Conservation (phyloP, 2,329 filamentous ascomycete genomes). For the Alternaria alternata region DNA sequence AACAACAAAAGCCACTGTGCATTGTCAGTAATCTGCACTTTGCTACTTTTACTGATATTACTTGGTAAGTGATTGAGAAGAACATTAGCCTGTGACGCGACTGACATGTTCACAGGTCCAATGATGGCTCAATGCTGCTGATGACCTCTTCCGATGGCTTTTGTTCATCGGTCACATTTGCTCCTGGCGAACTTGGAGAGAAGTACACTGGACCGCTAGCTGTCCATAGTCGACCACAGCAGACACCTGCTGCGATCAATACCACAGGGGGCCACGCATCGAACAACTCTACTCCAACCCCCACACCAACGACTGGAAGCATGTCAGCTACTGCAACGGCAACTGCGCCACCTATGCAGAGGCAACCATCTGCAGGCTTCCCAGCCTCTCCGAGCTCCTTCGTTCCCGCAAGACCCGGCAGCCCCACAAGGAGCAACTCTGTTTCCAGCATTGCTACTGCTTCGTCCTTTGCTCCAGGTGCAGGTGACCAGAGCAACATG, state of each 20-base stretch:
- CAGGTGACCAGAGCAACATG: constrained; percentile 54
- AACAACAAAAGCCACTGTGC: constrained; percentile 92
- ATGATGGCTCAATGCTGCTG: constrained; percentile 78
- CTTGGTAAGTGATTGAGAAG: constrained; percentile 69
- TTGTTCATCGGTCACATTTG: constrained; percentile 89
- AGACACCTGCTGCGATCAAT: constrained; percentile 53
- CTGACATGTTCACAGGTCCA: constrained; percentile 65
- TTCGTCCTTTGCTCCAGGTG: constrained; percentile 55
- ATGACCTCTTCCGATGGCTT: constrained; percentile 99
- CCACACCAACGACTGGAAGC: constrained; percentile 72
- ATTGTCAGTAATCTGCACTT: constrained; percentile 97
- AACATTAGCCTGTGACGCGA: neutral
- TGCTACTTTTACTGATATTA: constrained; percentile 94
- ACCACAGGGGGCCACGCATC: constrained; percentile 56
- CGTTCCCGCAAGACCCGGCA: constrained; percentile 68
- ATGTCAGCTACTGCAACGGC: constrained; percentile 61
- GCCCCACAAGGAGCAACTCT: constrained; percentile 85
- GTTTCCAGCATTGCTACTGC: constrained; percentile 80
- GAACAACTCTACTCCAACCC: constrained; percentile 72
- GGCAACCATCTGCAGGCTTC: constrained; percentile 61
- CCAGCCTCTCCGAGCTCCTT: constrained; percentile 67
- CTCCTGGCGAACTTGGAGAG: constrained; percentile 83
- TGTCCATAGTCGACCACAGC: constrained; percentile 34
- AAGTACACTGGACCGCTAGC: constrained; percentile 73
- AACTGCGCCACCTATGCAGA: constrained; percentile 62